phyloP scores from a whole-genome alignment of 1,284 basidiomycete species.

The Ustanciosporium gigantosporum region DNA sequence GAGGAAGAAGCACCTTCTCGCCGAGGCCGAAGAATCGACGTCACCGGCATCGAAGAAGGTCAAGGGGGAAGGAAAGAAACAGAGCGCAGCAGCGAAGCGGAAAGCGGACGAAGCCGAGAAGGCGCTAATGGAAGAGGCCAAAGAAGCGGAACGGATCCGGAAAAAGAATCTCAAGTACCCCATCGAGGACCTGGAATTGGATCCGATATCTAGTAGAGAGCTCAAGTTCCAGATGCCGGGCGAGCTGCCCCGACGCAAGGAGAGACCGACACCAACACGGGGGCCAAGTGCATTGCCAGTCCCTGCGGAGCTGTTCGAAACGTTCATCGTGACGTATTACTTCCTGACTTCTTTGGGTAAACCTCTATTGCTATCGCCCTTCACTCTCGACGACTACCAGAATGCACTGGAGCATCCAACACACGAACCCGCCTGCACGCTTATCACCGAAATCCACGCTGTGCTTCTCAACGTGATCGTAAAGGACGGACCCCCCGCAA shows the following conservation, averaged over 20 bases:
- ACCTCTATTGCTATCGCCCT: constrained; percentile 83
- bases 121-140: constrained; percentile 30
- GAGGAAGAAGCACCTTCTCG: constrained; percentile 66
- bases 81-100: constrained; percentile 21
- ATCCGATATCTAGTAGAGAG: constrained; percentile 56
- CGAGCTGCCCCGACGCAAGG: constrained; percentile 41
- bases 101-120: constrained; percentile 34
- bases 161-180: constrained; percentile 81
- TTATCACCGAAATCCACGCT: constrained; percentile 86
- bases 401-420: constrained; percentile 78
- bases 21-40: constrained; percentile 78
- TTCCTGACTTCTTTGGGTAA: constrained; percentile 88
- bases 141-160: constrained; percentile 66
- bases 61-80: constrained; percentile 22
- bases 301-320: constrained; percentile 73
- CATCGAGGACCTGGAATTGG: constrained; percentile 64
- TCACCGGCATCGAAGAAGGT: constrained; percentile 51
- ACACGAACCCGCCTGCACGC: constrained; percentile 71
- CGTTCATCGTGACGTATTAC: constrained; percentile 86
- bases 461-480: constrained; percentile 81
- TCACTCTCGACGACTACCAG: constrained; percentile 92
- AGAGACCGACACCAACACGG: constrained; percentile 71
- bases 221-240: constrained; percentile 44
- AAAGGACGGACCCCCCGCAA: constrained; percentile 68
- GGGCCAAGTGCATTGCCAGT: constrained; percentile 79